Evolutionary conservation across 73 alveolate species (phyloP).

Genomic region (Paramecium sexaurelia): DNA sequence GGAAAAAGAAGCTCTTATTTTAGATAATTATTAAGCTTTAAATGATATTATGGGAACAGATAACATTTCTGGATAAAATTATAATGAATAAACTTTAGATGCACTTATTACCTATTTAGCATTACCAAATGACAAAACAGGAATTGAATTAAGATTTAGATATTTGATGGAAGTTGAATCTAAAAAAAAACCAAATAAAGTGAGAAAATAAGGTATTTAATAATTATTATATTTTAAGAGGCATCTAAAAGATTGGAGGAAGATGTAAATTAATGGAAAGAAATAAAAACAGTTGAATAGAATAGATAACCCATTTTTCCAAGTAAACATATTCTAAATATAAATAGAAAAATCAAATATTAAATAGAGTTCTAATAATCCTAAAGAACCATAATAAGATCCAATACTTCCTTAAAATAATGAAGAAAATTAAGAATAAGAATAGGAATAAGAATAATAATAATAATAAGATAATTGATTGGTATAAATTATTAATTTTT

Average conservation of each 20-base stretch:
- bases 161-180: constrained; percentile 36
- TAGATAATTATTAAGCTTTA: constrained; percentile 49
- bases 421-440: background rate
- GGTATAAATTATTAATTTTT: background rate
- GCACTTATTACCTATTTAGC: constrained; percentile 35
- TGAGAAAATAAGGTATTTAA: background rate
- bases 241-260: constrained; percentile 28
- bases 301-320: background rate
- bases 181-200: background rate
- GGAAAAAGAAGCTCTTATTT: constrained; percentile 9
- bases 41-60: constrained; percentile 25
- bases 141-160: constrained; percentile 48
- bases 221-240: background rate
- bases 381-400: background rate
- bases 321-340: background rate
- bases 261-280: constrained; percentile 4
- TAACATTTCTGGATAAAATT: background rate
- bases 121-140: constrained; percentile 32
- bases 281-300: background rate
- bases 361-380: background rate
- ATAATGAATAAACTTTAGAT: background rate
- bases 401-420: background rate
- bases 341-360: background rate
- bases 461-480: background rate
- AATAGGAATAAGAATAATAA: background rate